Base-by-base conservation (phyloP, 2,329 filamentous ascomycete genomes). In the Dactylellina cionopaga region DNA sequence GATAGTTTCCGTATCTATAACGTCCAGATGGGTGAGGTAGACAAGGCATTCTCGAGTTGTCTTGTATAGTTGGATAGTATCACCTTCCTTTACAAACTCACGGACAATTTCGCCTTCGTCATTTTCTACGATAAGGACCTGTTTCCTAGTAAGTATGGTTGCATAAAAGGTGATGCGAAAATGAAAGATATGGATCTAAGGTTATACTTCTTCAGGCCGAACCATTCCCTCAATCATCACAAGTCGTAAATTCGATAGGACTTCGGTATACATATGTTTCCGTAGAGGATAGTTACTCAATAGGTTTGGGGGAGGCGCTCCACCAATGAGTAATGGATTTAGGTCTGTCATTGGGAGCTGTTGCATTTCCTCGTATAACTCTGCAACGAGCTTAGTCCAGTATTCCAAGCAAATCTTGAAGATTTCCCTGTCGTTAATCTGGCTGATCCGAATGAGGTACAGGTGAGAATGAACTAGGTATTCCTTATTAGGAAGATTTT, bases 211-310 rank as follows among this genome's bases (percentile, higher is more conserved):
- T 82, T 99, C 95, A 0, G 95, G 95, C 43, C 93, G 88, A 29
- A 99, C 95, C 95, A 99, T 99, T 85, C 97, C 97, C 83, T 99
- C 95, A 74, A 99, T 98, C 95, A 99, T 99, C 75, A 99, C 95
- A 22, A 94, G 90, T 76, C 95, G 90, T 65, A 99, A 85, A 80
- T 96, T 98, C 7, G 94, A 94, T 52, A 99, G 84, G 17, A 99
- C 90, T 79, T 97, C 92, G 75, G 90, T 89, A 81, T 98, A 99
- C 82, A 97, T 98, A 85, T 99, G 94, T 84, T 99, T 99, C 74
- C 96, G 89, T 44, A 99, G 86, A 10, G 94, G 92, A 78, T 96
- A 96, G 81, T 92, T 96, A 77, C 89, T 89, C 74, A 98, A 85
- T n/a, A 94, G 84, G 56, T 84, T 87, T 0, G 94, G 92, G 79